phyloP scores from a whole-genome alignment of 2,329 filamentous ascomycete species.

The Talaromyces islandicus region DNA sequence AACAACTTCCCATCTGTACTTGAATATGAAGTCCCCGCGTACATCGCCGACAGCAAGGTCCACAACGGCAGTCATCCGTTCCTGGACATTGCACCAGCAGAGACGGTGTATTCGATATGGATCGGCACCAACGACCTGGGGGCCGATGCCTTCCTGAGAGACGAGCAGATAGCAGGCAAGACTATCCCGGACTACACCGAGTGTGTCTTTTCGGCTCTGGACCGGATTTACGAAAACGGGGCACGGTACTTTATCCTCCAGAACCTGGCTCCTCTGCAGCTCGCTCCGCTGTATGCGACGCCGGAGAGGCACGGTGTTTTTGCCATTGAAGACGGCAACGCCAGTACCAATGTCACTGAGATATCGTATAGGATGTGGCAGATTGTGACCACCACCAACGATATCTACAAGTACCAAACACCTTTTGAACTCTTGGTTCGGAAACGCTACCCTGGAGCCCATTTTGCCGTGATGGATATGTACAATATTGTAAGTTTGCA shows the following conservation, averaged over 20 bases:
- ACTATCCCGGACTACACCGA: slow-evolving; percentile 60
- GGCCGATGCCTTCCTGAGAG: slow-evolving; percentile 57
- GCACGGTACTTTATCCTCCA: slow-evolving; percentile 67
- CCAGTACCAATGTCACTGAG: slow-evolving; percentile 45
- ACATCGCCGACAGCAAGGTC: slow-evolving; percentile 21
- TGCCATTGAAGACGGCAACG: slow-evolving; percentile 41
- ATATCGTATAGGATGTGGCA: slow-evolving; percentile 49
- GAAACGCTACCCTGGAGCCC: slow-evolving; percentile 47
- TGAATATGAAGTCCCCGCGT: slow-evolving; percentile 53
- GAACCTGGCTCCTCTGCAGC: slow-evolving; percentile 61
- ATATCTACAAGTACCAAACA: slow-evolving; percentile 47
- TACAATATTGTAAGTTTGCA: slow-evolving; percentile 48
- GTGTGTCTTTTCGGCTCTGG: slow-evolving; percentile 61
- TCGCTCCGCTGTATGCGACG: slow-evolving; percentile 61
- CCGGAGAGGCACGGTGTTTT: slow-evolving; percentile 40
- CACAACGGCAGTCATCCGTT: slow-evolving; percentile 15
- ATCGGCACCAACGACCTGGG: slow-evolving; percentile 79
- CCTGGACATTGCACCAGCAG: slow-evolving; percentile 43
- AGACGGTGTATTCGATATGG: slow-evolving; percentile 70
- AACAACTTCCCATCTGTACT: slow-evolving; percentile 56
- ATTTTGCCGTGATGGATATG: slow-evolving; percentile 62
- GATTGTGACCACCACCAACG: slow-evolving; percentile 46
- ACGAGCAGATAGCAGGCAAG: slow-evolving; percentile 54
- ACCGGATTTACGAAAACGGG: slow-evolving; percentile 59
- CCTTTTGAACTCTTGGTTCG: slow-evolving; percentile 40